Evolutionary conservation across 306 rosid genomes (phyloP).

Genomic region (Sicyos edulis): DNA sequence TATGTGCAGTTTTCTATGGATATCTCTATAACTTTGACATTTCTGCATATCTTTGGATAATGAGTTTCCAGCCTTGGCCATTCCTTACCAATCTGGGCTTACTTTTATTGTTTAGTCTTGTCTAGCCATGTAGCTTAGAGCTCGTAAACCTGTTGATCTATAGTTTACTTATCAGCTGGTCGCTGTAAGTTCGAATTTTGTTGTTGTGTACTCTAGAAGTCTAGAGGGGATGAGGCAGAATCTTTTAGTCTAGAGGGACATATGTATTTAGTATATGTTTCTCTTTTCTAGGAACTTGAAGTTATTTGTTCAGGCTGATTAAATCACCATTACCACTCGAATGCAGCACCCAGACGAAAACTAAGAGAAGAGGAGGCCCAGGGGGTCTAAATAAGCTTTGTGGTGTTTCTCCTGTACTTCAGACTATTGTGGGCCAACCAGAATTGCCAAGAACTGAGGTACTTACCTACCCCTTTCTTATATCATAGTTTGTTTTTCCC

Average conservation of each 20-base stretch:
- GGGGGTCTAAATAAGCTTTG: conserved; percentile 80
- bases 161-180: neutral
- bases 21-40: neutral
- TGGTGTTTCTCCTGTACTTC: conserved; percentile 81
- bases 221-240: neutral
- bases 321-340: conserved; percentile 12
- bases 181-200: neutral
- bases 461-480: conserved; percentile 18
- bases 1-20: neutral
- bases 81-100: neutral
- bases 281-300: neutral
- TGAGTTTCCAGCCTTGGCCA: neutral
- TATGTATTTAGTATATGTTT: neutral
- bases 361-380: conserved; percentile 85
- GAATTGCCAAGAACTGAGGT: conserved; percentile 79
- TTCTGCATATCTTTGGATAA: neutral
- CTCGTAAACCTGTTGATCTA: neutral
- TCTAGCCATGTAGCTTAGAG: neutral
- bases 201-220: neutral
- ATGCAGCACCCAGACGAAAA: conserved; percentile 51
- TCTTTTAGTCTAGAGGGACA: neutral
- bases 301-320: neutral
- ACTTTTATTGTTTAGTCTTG: neutral
- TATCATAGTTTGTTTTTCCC: neutral
- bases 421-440: conserved; percentile 83